Evolutionary conservation across 495 filamentous ascomycete genomes (phyloP).

Genomic region (Aspergillus funiculosus): DNA sequence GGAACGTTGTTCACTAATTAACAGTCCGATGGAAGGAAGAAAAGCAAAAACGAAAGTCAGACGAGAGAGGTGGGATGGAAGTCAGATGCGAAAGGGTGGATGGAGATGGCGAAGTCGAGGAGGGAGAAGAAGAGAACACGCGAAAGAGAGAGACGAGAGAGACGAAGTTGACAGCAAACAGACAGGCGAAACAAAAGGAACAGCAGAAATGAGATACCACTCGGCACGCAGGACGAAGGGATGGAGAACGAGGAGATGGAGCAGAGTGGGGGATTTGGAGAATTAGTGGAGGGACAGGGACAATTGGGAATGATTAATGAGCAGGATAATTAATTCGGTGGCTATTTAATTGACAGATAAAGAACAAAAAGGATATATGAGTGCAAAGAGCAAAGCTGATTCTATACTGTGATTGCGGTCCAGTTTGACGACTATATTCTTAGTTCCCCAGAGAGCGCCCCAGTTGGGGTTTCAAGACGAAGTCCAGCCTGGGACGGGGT

Average conservation of each 20-base stretch:
- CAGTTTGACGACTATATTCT: too few relatives aligned
- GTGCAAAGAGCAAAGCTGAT: constrained; percentile 9
- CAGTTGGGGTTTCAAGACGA: too few relatives aligned
- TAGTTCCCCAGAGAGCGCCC: too few relatives aligned
- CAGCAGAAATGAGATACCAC: neutral
- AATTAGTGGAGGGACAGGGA: constrained; percentile 1
- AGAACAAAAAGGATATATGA: constrained; percentile 1
- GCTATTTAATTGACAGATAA: too few relatives aligned
- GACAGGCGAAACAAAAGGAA: constrained; percentile 4
- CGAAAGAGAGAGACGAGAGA: constrained; percentile 4
- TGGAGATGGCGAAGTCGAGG: constrained; percentile 4
- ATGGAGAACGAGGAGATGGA: constrained; percentile 2
- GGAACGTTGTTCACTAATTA: neutral
- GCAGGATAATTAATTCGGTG: too few relatives aligned
- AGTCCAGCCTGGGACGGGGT: too few relatives aligned
- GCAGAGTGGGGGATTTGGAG: neutral
- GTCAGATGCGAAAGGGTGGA: constrained; percentile 11
- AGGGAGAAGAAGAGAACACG: constrained; percentile 7
- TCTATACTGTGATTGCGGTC: too few relatives aligned
- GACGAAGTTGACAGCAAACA: constrained; percentile 12
- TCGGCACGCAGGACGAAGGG: constrained; percentile 4
- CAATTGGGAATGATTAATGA: constrained; percentile 10
- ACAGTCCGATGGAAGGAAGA: neutral
- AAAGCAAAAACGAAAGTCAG: constrained; percentile 11
- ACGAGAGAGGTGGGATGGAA: constrained; percentile 10